Evolutionary conservation across 352 stramenopile species (phyloP).

Genomic region (Pythium sp.): DNA sequence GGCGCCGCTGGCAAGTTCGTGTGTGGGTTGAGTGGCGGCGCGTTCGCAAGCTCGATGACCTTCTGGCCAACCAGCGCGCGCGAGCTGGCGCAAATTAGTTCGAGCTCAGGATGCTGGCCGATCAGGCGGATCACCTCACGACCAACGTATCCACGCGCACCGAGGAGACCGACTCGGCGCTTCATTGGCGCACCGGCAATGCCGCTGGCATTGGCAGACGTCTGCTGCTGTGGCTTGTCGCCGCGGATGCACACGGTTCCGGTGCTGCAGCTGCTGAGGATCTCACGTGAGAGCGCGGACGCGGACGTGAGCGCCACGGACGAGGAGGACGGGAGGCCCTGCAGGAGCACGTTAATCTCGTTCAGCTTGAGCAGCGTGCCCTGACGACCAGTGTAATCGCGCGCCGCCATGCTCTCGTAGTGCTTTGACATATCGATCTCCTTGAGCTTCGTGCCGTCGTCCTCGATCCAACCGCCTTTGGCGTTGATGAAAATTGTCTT

Average conservation of each 20-base stretch:
- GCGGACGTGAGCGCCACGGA: constrained; percentile 87
- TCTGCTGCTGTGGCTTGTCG: constrained; percentile 23
- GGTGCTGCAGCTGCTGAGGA: constrained; percentile 82
- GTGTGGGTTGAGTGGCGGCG: constrained; percentile 80
- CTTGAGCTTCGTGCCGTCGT: constrained; percentile 82
- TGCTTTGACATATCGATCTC: constrained; percentile 80
- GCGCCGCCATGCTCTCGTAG: constrained; percentile 70
- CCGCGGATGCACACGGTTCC: constrained; percentile 83
- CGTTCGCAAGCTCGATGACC: constrained; percentile 69
- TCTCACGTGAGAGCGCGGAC: constrained; percentile 73
- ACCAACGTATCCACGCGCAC: constrained; percentile 84
- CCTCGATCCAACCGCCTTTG: constrained; percentile 87
- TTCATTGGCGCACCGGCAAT: constrained; percentile 33
- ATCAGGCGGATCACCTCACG: constrained; percentile 85
- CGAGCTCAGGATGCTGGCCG: constrained; percentile 67
- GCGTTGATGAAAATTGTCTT: constrained; percentile 90
- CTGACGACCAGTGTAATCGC: constrained; percentile 86
- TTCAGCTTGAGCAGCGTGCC: constrained; percentile 91
- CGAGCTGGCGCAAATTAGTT: constrained; percentile 84
- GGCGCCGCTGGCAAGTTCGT: constrained; percentile 67
- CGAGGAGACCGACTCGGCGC: constrained; percentile 82
- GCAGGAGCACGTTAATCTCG: constrained; percentile 85
- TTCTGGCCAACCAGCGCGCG: constrained; percentile 75
- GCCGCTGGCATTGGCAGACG: constrained; percentile 17
- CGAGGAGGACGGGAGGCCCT: constrained; percentile 70